Conservation (phyloP, 2,329 filamentous ascomycete genomes). For the Xylariaceae sp. region DNA sequence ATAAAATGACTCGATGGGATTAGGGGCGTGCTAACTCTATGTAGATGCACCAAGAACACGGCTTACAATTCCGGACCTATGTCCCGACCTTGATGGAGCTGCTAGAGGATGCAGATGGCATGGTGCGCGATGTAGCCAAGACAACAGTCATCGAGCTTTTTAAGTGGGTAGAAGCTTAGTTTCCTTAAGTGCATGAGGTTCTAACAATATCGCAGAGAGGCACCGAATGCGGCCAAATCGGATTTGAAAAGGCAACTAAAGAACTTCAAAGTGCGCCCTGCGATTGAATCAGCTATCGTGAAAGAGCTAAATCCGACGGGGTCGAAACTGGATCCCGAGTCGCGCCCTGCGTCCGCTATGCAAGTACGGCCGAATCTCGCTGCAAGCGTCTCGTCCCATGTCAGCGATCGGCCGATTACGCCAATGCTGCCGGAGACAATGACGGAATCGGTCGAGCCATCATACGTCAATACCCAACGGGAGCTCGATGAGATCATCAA, state of each 20-base stretch:
- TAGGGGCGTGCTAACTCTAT: conserved; percentile 31
- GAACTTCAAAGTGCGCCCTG: conserved; percentile 82
- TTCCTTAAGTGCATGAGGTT: background rate
- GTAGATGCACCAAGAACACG: conserved; percentile 77
- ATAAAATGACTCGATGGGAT: conserved; percentile 25
- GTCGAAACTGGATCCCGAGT: conserved; percentile 44
- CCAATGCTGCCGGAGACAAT: conserved; percentile 71
- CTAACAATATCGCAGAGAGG: conserved; percentile 58
- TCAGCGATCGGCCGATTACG: conserved; percentile 61
- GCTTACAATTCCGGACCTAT: conserved; percentile 80
- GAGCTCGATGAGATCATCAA: conserved; percentile 88
- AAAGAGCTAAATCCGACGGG: conserved; percentile 68
- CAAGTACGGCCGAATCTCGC: conserved; percentile 48
- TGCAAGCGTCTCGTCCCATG: conserved; percentile 57
- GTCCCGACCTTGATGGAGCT: conserved; percentile 83
- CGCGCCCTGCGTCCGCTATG: conserved; percentile 50
- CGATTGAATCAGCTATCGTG: conserved; percentile 82
- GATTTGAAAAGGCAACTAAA: conserved; percentile 88
- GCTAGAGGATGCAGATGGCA: conserved; percentile 87
- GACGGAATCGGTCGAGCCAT: conserved; percentile 74
- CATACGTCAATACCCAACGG: conserved; percentile 81
- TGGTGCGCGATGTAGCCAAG: conserved; percentile 85
- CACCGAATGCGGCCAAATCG: conserved; percentile 81
- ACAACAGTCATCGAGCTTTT: conserved; percentile 85
- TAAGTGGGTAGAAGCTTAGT: conserved; percentile 55